A percentile compares a stretch with the other conserved stretches of the same genome.
These are phyloP conservation scores for Erodium trifolium DNA, from an alignment of 441 rosid species.

Conservation along the genomic window DNA sequence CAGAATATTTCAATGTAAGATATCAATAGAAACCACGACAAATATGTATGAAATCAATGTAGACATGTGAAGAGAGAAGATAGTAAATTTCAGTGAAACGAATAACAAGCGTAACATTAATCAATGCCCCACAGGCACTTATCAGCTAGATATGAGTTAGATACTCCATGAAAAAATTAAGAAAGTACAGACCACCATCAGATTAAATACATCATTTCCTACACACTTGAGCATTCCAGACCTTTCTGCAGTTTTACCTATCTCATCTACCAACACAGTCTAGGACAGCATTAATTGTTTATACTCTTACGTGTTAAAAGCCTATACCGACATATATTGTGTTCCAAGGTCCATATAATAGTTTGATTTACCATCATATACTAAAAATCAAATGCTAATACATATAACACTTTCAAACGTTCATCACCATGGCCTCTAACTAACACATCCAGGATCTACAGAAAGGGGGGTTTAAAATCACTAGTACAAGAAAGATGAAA, in stretches of 20 bases:
- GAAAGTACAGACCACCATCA: not conserved
- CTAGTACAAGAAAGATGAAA: not conserved
- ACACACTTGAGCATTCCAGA: too few relatives aligned
- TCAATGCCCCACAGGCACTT: not conserved
- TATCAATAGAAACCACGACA: constrained; percentile 11
- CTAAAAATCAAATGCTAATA: not conserved
- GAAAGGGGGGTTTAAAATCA: constrained; percentile 6
- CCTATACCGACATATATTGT: not conserved
- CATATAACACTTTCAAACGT: not conserved
- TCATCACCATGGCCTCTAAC: not conserved
- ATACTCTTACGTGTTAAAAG: not conserved
- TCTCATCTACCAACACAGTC: not conserved
- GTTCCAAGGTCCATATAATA: not conserved
- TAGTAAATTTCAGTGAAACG: not conserved
- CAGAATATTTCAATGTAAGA: not conserved
- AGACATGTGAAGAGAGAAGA: not conserved
- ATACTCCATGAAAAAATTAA: not conserved
- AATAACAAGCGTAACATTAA: not conserved
- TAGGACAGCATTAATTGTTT: not conserved
- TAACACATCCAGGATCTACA: not conserved
- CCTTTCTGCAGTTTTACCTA: too few relatives aligned
- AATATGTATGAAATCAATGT: not conserved
- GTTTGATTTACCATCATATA: not conserved
- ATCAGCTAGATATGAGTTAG: not conserved
- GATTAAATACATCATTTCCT: too few relatives aligned